Evolutionary conservation across 345 rosid genomes (phyloP).

Genomic region (Ceriops decandra): DNA sequence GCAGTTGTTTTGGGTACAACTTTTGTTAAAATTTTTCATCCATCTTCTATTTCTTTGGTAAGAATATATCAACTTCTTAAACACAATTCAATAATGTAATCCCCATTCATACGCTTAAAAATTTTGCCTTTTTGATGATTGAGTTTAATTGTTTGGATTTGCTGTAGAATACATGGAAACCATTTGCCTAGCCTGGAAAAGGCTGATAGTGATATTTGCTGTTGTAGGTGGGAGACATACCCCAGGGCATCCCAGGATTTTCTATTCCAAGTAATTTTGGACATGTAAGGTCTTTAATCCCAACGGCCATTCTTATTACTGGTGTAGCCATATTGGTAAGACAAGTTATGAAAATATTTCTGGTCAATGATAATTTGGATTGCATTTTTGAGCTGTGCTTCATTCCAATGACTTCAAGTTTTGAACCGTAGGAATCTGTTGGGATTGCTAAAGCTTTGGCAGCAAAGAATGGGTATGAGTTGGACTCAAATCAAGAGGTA

Average conservation of each 20-base stretch:
- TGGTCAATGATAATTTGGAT: slow-evolving; percentile 5
- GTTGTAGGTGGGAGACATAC: slow-evolving; percentile 90
- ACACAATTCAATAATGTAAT: background rate
- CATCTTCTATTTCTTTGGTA: slow-evolving; percentile 84
- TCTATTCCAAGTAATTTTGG: slow-evolving; percentile 71
- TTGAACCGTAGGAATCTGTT: slow-evolving; percentile 79
- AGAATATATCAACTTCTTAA: slow-evolving; percentile 22
- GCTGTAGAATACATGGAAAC: background rate
- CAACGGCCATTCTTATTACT: slow-evolving; percentile 90
- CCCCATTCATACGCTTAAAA: background rate
- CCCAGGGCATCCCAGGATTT: slow-evolving; percentile 91
- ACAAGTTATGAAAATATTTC: slow-evolving; percentile 14
- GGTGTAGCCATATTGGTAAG: slow-evolving; percentile 99
- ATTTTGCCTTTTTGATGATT: background rate
- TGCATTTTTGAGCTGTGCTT: slow-evolving; percentile 14
- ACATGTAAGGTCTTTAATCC: slow-evolving; percentile 65
- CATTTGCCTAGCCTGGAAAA: background rate
- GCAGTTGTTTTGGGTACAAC: slow-evolving; percentile 83
- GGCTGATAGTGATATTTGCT: slow-evolving; percentile 23
- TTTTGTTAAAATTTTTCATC: slow-evolving; percentile 75
- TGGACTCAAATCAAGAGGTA: slow-evolving; percentile 98
- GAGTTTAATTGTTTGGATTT: background rate
- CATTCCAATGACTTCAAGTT: background rate
- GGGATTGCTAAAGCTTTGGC: slow-evolving; percentile 99
- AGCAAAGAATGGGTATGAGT: slow-evolving; percentile 91